A percentile compares a stretch with the other conserved stretches of the same genome.
Conservation (phyloP, 805 yeast genomes). For the Candida andamanensis region DNA sequence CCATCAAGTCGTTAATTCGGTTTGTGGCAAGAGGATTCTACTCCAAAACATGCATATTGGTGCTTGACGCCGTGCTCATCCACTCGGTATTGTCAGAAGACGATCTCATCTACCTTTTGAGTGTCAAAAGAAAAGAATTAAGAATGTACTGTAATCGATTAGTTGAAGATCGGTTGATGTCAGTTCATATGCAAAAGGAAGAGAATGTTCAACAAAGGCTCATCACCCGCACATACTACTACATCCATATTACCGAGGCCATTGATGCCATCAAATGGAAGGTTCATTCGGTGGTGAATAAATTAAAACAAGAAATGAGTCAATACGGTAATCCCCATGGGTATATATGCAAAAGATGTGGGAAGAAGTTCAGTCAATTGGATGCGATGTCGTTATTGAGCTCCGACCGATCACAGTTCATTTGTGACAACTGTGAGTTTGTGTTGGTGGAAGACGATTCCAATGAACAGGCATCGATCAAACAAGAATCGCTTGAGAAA, state of each 20-base stretch:
- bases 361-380: slow-evolving; percentile 71
- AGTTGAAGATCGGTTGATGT: slow-evolving; percentile 77
- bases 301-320: slow-evolving; percentile 75
- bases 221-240: slow-evolving; percentile 75
- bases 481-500: slow-evolving; percentile 75
- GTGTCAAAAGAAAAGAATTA: slow-evolving; percentile 81
- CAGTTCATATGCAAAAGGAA: slow-evolving; percentile 62
- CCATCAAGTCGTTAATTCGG: slow-evolving; percentile 54
- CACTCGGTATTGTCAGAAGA: slow-evolving; percentile 93
- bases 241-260: slow-evolving; percentile 85
- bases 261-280: slow-evolving; percentile 97
- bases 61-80: slow-evolving; percentile 79
- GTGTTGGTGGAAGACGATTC: slow-evolving; percentile 83
- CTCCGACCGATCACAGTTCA: slow-evolving; percentile 73
- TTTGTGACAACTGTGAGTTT: slow-evolving; percentile 80
- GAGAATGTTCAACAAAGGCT: slow-evolving; percentile 55
- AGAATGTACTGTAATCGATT: slow-evolving; percentile 76
- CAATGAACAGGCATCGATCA: slow-evolving; percentile 71
- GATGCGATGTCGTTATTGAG: slow-evolving; percentile 82
- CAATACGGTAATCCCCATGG: slow-evolving; percentile 91
- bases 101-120: slow-evolving; percentile 74
- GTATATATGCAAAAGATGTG: slow-evolving; percentile 83
- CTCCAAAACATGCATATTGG: slow-evolving; percentile 73
- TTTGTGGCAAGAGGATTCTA: slow-evolving; percentile 86
- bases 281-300: slow-evolving; percentile 77